A percentile compares a stretch with the other conserved stretches of the same genome.
phyloP scores from a whole-genome alignment of 2,329 filamentous ascomycete genomes.

The Myrmaecium sp. region DNA sequence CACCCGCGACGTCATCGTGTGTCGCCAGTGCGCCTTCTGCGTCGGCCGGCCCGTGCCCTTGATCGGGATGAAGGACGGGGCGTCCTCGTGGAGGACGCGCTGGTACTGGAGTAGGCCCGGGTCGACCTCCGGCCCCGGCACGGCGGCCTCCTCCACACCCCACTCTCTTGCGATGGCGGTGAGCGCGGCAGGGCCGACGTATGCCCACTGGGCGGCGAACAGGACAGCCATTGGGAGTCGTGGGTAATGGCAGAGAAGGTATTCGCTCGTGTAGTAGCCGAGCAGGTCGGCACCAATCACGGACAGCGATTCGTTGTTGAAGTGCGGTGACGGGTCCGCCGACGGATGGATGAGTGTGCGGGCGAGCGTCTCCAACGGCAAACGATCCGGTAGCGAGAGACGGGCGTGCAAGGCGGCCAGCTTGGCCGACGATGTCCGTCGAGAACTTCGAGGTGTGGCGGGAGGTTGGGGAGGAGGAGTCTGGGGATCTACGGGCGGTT shows the following conservation, averaged over 20 bases:
- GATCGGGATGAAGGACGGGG: constrained; percentile 10
- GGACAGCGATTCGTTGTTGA: constrained; percentile 79
- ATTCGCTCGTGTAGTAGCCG: constrained; percentile 77
- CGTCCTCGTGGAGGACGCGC: constrained; percentile 20
- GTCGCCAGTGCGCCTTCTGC: constrained; percentile 12
- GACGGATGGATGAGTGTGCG: constrained; percentile 72
- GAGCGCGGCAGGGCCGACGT: constrained; percentile 59
- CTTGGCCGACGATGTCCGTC: constrained; percentile 69
- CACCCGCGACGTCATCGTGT: constrained; percentile 46
- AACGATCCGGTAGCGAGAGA: constrained; percentile 60
- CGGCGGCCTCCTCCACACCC: constrained; percentile 80
- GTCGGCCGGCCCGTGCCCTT: neutral
- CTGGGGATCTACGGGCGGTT: too few species aligned
- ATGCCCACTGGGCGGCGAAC: constrained; percentile 73
- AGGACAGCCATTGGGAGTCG: constrained; percentile 79
- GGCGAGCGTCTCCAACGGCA: constrained; percentile 74
- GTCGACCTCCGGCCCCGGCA: constrained; percentile 81
- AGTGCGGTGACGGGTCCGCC: constrained; percentile 59
- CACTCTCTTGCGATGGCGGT: constrained; percentile 62
- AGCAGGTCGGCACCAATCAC: constrained; percentile 70
- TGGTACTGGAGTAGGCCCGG: constrained; percentile 74
- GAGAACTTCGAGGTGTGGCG: too few species aligned
- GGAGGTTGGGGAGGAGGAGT: too few species aligned
- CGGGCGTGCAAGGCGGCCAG: constrained; percentile 84
- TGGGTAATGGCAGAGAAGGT: constrained; percentile 75